Evolutionary conservation across 768 basidiomycete species (phyloP).

Genomic region (Mycena indigotica): DNA sequence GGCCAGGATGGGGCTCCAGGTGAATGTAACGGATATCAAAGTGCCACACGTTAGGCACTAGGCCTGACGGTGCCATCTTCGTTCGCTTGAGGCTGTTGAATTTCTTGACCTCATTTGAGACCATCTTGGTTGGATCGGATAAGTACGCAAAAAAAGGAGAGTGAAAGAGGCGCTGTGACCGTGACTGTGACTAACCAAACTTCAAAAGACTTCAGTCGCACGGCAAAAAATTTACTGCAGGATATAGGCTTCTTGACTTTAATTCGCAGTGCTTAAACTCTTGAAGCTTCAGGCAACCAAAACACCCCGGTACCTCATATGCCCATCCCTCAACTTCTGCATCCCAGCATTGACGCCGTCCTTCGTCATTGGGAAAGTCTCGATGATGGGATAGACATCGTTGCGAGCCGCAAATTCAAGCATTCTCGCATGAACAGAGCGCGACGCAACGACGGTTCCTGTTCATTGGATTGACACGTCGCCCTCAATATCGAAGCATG

Average conservation of each 20-base stretch:
- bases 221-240: no score
- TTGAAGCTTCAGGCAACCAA: no score
- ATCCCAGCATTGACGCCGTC: conserved; percentile 22
- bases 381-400: conserved; percentile 28
- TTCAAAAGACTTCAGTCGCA: no score
- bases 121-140: no score
- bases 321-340: conserved; percentile 1
- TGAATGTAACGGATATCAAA: neutral
- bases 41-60: neutral
- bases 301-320: neutral
- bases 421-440: conserved; percentile 25
- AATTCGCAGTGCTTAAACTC: no score
- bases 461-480: no score
- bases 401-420: conserved; percentile 34
- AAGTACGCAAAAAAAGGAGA: no score
- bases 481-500: no score
- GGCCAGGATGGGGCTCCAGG: neutral
- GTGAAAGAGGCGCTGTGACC: no score
- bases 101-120: neutral
- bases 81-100: neutral
- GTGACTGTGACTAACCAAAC: no score
- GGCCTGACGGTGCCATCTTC: neutral
- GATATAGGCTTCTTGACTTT: no score
- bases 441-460: conserved; percentile 20
- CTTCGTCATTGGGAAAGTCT: conserved; percentile 32